These are phyloP conservation scores for Saccharomyces hybrid DNA, from an alignment of 1,139 yeast genomes.

Conservation along the genomic window DNA sequence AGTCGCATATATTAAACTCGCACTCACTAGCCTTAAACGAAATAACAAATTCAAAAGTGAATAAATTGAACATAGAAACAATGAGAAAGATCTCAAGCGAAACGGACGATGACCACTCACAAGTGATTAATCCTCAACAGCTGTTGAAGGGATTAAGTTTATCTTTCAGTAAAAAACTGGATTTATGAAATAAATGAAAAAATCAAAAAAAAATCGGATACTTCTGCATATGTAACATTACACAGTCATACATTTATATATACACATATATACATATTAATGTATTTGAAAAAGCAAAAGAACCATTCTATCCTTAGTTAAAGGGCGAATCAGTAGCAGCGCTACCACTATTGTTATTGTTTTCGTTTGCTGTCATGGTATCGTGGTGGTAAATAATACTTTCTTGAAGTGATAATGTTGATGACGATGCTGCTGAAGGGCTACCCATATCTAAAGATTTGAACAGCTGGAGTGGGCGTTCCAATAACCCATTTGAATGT, in stretches of 20 bases:
- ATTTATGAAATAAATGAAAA: background rate
- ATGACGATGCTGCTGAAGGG: background rate
- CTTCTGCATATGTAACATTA: background rate
- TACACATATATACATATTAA: background rate
- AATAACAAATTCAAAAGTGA: constrained; percentile 2
- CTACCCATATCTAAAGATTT: constrained; percentile 16
- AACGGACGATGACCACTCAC: background rate
- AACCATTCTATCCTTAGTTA: background rate
- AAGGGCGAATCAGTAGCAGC: background rate
- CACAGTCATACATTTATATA: background rate
- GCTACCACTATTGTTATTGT: background rate
- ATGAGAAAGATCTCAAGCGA: background rate
- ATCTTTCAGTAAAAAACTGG: background rate
- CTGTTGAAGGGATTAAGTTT: background rate
- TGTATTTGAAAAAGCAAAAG: background rate
- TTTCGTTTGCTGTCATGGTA: background rate
- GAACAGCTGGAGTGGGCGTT: constrained; percentile 41
- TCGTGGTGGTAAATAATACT: background rate
- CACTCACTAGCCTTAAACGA: constrained; percentile 8
- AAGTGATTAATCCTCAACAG: background rate
- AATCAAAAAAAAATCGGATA: background rate
- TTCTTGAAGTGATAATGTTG: background rate
- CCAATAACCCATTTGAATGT: constrained; percentile 44
- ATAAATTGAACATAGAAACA: constrained; percentile 4
- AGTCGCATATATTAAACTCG: constrained; percentile 12